A percentile compares a stretch with the other conserved stretches of the same genome.
Conservation (phyloP, 805 yeast species). For the Monosporozyma yasuniensis region DNA sequence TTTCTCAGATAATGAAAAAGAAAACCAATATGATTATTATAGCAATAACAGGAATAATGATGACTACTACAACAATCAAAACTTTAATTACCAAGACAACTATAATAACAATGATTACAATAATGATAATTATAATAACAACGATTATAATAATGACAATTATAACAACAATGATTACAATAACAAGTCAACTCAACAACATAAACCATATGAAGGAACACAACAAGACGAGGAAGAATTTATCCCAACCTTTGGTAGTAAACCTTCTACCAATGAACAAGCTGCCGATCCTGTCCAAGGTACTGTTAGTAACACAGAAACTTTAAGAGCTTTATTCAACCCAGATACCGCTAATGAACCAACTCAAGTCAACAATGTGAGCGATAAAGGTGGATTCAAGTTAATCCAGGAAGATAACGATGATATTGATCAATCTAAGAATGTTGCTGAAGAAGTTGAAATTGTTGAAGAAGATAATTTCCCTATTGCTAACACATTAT, state of each 20-base stretch:
- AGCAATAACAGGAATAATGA: background rate
- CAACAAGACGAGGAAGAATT: constrained; percentile 37
- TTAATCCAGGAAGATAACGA: constrained; percentile 38
- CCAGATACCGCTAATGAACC: constrained; percentile 23
- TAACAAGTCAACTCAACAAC: background rate
- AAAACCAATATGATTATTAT: constrained; percentile 11
- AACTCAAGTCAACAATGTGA: constrained; percentile 3
- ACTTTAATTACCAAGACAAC: background rate
- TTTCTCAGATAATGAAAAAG: constrained; percentile 36
- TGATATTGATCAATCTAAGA: constrained; percentile 34
- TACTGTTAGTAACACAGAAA: constrained; percentile 45
- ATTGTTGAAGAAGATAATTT: constrained; percentile 1
- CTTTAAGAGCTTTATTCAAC: constrained; percentile 51
- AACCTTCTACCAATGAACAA: constrained; percentile 1
- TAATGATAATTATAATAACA: background rate
- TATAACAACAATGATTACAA: background rate
- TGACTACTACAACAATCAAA: background rate
- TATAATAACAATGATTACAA: constrained; percentile 1
- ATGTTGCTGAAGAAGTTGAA: constrained; percentile 28
- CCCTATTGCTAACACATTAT: constrained; percentile 11
- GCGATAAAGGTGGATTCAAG: constrained; percentile 33
- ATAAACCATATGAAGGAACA: constrained; percentile 2
- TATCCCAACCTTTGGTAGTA: constrained; percentile 44
- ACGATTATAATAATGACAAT: background rate
- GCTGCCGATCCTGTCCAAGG: constrained; percentile 14